A percentile compares a stretch with the other conserved stretches of the same genome.
phyloP scores from a whole-genome alignment of 2,329 filamentous ascomycete species.

The Fusarium verrucosum region DNA sequence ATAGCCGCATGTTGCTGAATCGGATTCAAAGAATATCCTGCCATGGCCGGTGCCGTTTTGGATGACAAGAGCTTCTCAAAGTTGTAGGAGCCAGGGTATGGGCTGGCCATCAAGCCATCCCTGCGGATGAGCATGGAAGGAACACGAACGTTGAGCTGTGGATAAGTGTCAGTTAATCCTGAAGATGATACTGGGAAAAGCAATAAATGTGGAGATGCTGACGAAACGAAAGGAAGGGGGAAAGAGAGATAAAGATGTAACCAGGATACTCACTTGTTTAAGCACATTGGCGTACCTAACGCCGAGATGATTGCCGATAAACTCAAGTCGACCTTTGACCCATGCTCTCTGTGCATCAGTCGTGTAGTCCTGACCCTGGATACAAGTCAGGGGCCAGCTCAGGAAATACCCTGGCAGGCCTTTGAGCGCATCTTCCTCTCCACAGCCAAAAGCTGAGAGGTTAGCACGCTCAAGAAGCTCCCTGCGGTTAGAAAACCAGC shows the following conservation, averaged over 20 bases:
- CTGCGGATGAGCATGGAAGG: constrained; percentile 70
- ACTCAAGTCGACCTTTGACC: constrained; percentile 62
- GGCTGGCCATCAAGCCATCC: constrained; percentile 59
- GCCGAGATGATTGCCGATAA: constrained; percentile 65
- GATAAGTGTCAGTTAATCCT: constrained; percentile 14
- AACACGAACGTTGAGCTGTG: constrained; percentile 65
- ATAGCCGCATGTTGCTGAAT: constrained; percentile 59
- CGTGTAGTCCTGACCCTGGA: constrained; percentile 65
- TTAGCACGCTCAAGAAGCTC: constrained; percentile 53
- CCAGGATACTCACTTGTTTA: constrained; percentile 55
- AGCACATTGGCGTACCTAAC: constrained; percentile 67
- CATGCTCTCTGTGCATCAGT: constrained; percentile 68
- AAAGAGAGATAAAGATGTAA: not conserved
- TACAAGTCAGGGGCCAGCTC: constrained; percentile 66
- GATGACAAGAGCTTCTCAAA: constrained; percentile 58
- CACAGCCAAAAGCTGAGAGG: constrained; percentile 59
- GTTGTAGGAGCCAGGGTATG: constrained; percentile 54
- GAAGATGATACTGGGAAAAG: constrained; percentile 26
- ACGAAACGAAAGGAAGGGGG: not conserved
- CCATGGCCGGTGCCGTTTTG: constrained; percentile 47
- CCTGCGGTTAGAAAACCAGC: constrained; percentile 62
- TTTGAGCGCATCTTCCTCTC: constrained; percentile 60
- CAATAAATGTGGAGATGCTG: not conserved
- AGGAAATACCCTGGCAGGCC: constrained; percentile 67
- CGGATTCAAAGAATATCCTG: constrained; percentile 54